Conservation (phyloP, 129 eudicot genomes). For the Chrysanthemum makinoi region DNA sequence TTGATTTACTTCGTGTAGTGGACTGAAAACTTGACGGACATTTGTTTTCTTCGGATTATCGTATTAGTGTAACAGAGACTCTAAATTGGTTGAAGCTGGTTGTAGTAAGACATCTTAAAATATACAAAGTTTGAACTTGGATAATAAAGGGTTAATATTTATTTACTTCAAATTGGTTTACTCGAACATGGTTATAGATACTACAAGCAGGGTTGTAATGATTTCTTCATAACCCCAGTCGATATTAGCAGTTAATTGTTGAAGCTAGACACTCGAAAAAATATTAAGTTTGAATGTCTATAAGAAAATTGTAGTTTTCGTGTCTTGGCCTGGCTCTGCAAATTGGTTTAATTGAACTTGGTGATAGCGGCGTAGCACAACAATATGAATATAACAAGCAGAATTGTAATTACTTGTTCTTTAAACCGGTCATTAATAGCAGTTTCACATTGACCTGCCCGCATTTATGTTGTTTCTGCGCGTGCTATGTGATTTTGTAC, state of each 20-base stretch:
- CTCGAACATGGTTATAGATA: too few relatives aligned
- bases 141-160: not conserved
- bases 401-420: slow-evolving; percentile 12
- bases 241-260: too few relatives aligned
- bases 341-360: not conserved
- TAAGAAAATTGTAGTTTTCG: not conserved
- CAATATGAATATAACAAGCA: slow-evolving; percentile 7
- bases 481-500: too few relatives aligned
- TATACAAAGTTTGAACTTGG: not conserved
- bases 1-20: slow-evolving; percentile 4
- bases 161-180: too few relatives aligned
- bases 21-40: slow-evolving; percentile 19
- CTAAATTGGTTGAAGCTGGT: slow-evolving; percentile 19
- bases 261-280: not conserved
- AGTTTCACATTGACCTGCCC: slow-evolving; percentile 18
- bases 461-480: slow-evolving; percentile 4
- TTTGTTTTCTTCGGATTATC: slow-evolving; percentile 16
- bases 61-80: slow-evolving; percentile 6
- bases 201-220: too few relatives aligned
- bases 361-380: not conserved
- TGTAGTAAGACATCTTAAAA: not conserved
- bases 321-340: not conserved
- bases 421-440: slow-evolving; percentile 3
- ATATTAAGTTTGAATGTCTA: not conserved
- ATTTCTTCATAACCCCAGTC: too few relatives aligned